A percentile compares a stretch with the other conserved stretches of the same genome.
Evolutionary conservation across 768 basidiomycete species (phyloP).

Genomic region (Termitomyces sp.): DNA sequence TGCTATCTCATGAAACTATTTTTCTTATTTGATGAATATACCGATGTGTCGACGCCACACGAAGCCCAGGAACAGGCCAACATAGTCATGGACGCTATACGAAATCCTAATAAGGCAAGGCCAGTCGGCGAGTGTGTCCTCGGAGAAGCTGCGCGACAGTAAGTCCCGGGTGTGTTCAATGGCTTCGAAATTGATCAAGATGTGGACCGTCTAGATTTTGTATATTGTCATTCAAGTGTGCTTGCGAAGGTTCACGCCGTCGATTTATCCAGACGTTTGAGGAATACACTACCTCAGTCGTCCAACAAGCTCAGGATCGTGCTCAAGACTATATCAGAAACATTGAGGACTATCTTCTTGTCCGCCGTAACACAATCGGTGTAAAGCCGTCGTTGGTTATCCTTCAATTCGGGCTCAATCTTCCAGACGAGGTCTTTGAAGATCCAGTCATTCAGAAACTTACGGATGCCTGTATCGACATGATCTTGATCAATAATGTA

Average conservation of each 20-base stretch:
- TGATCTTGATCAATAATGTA: neutral
- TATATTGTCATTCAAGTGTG: neutral
- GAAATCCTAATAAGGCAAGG: neutral
- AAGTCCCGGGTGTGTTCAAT: neutral
- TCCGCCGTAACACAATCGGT: neutral
- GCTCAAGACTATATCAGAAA: neutral
- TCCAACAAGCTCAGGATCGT: neutral
- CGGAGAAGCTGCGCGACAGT: neutral
- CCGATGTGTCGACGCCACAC: neutral
- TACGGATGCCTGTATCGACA: neutral
- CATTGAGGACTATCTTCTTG: neutral
- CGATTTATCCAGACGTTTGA: neutral
- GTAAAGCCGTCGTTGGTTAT: neutral
- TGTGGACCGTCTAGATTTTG: neutral
- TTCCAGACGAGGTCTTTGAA: neutral
- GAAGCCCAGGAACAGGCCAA: neutral
- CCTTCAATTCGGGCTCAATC: neutral
- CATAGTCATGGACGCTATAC: neutral
- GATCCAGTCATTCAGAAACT: neutral
- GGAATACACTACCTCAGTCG: neutral
- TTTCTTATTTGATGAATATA: neutral
- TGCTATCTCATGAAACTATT: neutral
- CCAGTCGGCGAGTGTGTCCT: neutral
- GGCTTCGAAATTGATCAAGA: neutral
- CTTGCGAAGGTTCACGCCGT: neutral